Conservation (phyloP, 495 filamentous ascomycete species). For the Neurospora cerealis region DNA sequence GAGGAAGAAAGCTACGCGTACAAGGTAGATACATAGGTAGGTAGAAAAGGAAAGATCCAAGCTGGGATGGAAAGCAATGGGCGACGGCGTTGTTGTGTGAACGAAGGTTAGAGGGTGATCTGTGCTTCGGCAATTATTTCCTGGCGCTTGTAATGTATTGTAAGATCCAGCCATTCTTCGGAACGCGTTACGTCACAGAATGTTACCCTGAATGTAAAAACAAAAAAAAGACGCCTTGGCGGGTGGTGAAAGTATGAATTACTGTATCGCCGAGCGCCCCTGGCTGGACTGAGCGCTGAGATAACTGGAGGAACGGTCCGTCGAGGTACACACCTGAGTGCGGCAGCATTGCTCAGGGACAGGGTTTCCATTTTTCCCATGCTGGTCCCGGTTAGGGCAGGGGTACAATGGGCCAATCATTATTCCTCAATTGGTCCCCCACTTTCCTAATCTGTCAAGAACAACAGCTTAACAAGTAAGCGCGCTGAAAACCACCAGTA, state of each 20-base stretch:
- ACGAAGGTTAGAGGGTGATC: neutral
- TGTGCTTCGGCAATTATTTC: neutral
- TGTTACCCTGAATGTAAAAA: neutral
- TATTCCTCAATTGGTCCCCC: neutral
- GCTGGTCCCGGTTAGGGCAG: neutral
- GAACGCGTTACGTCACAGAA: neutral
- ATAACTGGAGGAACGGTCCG: too few relatives aligned
- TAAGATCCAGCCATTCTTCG: neutral
- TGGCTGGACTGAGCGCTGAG: too few relatives aligned
- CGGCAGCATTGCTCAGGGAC: neutral
- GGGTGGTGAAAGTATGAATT: too few relatives aligned
- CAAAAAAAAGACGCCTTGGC: fast-evolving
- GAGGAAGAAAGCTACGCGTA: neutral
- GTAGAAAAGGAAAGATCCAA: neutral
- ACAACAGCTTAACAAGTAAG: neutral
- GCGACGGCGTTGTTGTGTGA: neutral
- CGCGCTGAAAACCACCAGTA: neutral
- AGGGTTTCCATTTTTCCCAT: neutral
- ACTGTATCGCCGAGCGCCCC: too few relatives aligned
- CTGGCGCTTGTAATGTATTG: neutral
- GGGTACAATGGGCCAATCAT: neutral
- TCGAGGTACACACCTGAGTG: neutral
- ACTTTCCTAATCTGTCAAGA: neutral
- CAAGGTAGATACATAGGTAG: neutral
- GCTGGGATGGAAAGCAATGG: neutral